Conservation (phyloP, 805 yeast species). For the Starmerella roubikii region DNA sequence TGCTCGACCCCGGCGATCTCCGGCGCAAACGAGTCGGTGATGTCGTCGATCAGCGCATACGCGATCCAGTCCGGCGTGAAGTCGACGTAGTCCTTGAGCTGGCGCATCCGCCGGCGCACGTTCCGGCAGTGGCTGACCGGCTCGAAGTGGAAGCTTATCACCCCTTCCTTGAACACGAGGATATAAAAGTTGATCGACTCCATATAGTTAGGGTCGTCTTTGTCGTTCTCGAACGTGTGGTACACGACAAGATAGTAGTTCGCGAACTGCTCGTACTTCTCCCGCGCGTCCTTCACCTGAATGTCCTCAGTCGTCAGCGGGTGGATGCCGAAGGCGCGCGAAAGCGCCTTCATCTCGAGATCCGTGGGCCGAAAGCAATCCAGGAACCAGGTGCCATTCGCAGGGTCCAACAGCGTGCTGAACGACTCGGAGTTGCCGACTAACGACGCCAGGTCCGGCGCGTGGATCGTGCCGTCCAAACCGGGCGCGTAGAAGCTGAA, state of each 20-base stretch:
- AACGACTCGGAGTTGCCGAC: conserved; percentile 46
- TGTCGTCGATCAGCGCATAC: conserved; percentile 52
- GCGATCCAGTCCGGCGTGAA: conserved; percentile 55
- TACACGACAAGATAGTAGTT: conserved; percentile 90
- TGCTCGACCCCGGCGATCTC: conserved; percentile 43
- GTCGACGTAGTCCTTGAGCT: conserved; percentile 45
- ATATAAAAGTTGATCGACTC: conserved; percentile 50
- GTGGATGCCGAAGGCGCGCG: conserved; percentile 92
- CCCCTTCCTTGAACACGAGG: conserved; percentile 47
- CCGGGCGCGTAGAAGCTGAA: conserved; percentile 74
- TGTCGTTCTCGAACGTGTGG: conserved; percentile 90
- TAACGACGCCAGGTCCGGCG: conserved; percentile 72
- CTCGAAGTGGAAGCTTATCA: conserved; percentile 45
- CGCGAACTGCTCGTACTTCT: conserved; percentile 84
- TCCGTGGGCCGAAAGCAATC: conserved; percentile 92
- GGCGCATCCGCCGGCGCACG: conserved; percentile 51
- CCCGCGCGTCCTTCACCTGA: conserved; percentile 91
- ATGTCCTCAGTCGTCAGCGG: conserved; percentile 97
- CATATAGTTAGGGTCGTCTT: conserved; percentile 42
- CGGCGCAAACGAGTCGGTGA: conserved; percentile 53
- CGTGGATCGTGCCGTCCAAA: conserved; percentile 75
- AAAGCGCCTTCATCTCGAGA: conserved; percentile 78
- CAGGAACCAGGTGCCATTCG: conserved; percentile 86
- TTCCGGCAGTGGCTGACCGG: conserved; percentile 47
- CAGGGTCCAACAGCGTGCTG: conserved; percentile 53